phyloP scores from a whole-genome alignment of 768 basidiomycete species.

The Leccinum olivaceopallidum region DNA sequence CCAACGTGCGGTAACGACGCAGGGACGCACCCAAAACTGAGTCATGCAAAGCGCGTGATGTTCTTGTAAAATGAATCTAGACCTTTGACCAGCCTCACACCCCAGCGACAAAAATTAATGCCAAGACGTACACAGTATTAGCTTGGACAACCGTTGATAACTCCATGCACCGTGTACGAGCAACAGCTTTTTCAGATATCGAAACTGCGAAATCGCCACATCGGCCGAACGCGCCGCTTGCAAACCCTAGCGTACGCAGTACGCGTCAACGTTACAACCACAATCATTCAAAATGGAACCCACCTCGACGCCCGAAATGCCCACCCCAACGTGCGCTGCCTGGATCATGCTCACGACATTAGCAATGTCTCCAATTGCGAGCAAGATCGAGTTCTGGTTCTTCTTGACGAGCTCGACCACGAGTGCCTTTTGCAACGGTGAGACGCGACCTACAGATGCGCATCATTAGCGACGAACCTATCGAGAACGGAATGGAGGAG shows the following conservation, averaged over 20 bases:
- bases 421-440: constrained; percentile 94
- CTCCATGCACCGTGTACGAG: constrained; percentile 99
- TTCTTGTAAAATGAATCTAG: constrained; percentile 99
- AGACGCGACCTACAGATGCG: constrained; percentile 71
- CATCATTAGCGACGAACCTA: background rate
- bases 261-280: background rate
- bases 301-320: constrained; percentile 97
- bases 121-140: constrained; percentile 81
- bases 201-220: constrained; percentile 97
- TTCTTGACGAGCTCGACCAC: constrained; percentile 99
- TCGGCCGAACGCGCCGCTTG: constrained; percentile 99
- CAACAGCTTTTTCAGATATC: constrained; percentile 90
- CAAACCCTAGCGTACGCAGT: constrained; percentile 59
- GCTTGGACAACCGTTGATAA: constrained; percentile 90
- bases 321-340: constrained; percentile 96
- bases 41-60: constrained; percentile 94
- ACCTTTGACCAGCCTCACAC: constrained; percentile 13
- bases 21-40: constrained; percentile 83
- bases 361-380: constrained; percentile 97
- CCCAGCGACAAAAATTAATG: background rate
- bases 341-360: constrained; percentile 99
- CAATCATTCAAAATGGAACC: constrained; percentile 12
- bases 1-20: too few relatives aligned
- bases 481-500: background rate
- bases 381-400: constrained; percentile 88